These are phyloP conservation scores for Dipteronia dyeriana DNA, from an alignment of 345 rosid species.

Conservation along the genomic window DNA sequence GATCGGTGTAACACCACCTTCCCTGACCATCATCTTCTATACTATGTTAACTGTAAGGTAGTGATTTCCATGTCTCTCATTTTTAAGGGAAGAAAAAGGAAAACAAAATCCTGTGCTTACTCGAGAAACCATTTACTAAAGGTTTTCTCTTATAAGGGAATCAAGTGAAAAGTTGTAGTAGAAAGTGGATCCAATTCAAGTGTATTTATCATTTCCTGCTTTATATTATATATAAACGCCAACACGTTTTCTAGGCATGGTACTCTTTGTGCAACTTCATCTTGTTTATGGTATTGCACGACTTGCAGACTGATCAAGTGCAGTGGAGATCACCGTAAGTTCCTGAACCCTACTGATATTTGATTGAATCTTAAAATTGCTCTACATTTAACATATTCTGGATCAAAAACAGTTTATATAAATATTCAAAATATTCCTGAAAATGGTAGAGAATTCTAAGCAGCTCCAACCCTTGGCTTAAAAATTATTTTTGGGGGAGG, in stretches of 20 bases:
- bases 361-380: no score
- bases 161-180: neutral
- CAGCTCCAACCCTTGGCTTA: neutral
- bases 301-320: neutral
- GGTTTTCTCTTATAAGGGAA: neutral
- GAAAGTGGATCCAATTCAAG: neutral
- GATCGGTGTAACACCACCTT: constrained; percentile 1
- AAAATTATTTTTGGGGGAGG: neutral
- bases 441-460: neutral
- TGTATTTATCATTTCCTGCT: constrained; percentile 1
- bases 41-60: neutral
- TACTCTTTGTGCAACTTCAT: constrained; percentile 12
- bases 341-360: neutral
- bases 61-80: neutral
- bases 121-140: neutral
- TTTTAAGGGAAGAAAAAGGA: neutral
- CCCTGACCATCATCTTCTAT: constrained; percentile 24
- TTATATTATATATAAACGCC: neutral
- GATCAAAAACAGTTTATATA: neutral
- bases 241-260: neutral
- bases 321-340: neutral
- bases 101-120: neutral
- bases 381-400: neutral
- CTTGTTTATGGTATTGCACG: neutral
- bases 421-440: neutral